A percentile compares a stretch with the other conserved stretches of the same genome.
phyloP scores from a whole-genome alignment of 2,329 filamentous ascomycete species.

The Trichophyton verrucosum region DNA sequence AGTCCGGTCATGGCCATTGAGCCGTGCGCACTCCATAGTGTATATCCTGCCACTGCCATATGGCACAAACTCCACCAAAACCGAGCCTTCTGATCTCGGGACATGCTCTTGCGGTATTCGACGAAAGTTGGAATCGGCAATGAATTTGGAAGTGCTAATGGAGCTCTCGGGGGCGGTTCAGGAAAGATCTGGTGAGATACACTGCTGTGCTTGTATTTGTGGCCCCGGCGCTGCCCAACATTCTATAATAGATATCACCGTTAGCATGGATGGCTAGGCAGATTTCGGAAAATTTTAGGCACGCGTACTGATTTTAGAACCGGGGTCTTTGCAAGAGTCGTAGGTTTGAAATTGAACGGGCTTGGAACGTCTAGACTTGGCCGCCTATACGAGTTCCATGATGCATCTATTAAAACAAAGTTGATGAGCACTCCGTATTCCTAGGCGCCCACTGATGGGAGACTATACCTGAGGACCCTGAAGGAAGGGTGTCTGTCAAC shows the following conservation, averaged over 20 bases:
- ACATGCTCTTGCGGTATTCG: conserved; percentile 85
- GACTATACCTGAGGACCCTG: neutral
- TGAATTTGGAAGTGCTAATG: conserved; percentile 78
- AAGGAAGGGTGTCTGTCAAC: conserved; percentile 27
- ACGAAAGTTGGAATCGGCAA: conserved; percentile 79
- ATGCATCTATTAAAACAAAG: conserved; percentile 15
- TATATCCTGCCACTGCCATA: conserved; percentile 66
- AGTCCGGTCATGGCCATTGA: conserved; percentile 84
- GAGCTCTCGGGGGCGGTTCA: conserved; percentile 73
- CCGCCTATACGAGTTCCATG: conserved; percentile 18
- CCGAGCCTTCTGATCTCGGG: conserved; percentile 67
- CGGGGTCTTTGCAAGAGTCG: conserved; percentile 59
- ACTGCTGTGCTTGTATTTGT: conserved; percentile 96
- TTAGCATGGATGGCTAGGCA: conserved; percentile 16
- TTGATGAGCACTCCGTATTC: neutral
- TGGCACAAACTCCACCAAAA: conserved; percentile 87
- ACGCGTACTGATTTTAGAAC: conserved; percentile 57
- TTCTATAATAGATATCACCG: conserved; percentile 43
- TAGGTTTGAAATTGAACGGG: conserved; percentile 92
- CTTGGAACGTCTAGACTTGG: conserved; percentile 26
- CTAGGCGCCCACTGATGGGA: neutral
- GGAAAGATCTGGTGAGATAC: conserved; percentile 96
- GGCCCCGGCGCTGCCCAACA: conserved; percentile 80
- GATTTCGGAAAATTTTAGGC: neutral
- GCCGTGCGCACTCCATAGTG: conserved; percentile 73